These are phyloP conservation scores for Hortiboletus campestris DNA, from an alignment of 768 basidiomycete genomes.

Conservation along the genomic window DNA sequence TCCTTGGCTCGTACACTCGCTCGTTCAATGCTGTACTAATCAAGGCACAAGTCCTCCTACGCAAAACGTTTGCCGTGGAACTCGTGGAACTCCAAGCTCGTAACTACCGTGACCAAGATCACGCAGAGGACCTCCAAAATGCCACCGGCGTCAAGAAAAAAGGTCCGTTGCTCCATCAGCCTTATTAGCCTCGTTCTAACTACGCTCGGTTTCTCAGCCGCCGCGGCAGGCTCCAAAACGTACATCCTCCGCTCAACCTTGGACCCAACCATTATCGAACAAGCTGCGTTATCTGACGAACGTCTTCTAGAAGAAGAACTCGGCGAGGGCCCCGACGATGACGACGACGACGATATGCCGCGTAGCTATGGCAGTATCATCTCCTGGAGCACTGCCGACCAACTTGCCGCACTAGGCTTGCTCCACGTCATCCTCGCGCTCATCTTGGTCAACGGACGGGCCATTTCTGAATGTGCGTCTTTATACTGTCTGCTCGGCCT, in stretches of 20 bases:
- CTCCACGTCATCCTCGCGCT: slow-evolving; percentile 80
- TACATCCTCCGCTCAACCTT: slow-evolving; percentile 83
- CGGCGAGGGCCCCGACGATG: slow-evolving; percentile 45
- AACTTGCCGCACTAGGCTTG: slow-evolving; percentile 69
- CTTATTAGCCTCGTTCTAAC: neutral
- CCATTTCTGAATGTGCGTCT: slow-evolving; percentile 65
- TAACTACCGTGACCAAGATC: slow-evolving; percentile 39
- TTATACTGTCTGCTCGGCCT: neutral
- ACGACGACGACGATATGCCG: slow-evolving; percentile 48
- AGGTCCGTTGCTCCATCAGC: slow-evolving; percentile 37
- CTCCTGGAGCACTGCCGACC: slow-evolving; percentile 66
- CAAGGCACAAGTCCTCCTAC: slow-evolving; percentile 62
- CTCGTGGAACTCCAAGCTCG: slow-evolving; percentile 73
- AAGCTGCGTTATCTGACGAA: slow-evolving; percentile 51
- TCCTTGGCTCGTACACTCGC: slow-evolving; percentile 48
- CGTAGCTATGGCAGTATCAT: slow-evolving; percentile 66
- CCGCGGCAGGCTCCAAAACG: slow-evolving; percentile 64
- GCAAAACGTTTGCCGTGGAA: slow-evolving; percentile 76
- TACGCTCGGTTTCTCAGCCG: slow-evolving; percentile 27
- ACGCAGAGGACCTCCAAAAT: slow-evolving; percentile 44
- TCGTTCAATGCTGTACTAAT: slow-evolving; percentile 65
- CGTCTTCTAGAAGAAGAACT: slow-evolving; percentile 48
- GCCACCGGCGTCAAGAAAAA: slow-evolving; percentile 66
- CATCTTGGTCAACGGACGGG: slow-evolving; percentile 77
- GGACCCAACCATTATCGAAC: slow-evolving; percentile 57